Evolutionary conservation across 768 basidiomycete genomes (phyloP), one percentile per base, ranked within the genome.

Genomic region (Candolleomyces eurysporus): DNA sequence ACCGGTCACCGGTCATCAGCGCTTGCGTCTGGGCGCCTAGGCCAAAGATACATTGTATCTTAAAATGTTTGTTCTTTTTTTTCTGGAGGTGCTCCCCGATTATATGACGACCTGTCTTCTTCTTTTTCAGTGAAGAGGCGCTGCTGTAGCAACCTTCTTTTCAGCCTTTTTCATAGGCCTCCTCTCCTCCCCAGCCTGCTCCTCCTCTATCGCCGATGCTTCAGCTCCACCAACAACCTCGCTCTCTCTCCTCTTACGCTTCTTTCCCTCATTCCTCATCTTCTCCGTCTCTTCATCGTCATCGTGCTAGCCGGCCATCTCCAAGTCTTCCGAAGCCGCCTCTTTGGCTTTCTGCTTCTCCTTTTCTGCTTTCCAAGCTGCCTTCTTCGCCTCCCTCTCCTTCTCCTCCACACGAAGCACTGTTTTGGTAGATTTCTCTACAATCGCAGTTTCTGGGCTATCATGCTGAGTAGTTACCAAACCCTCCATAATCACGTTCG

Each of bases 381-480:
- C 87, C 71, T 72, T 82, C 72, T 80, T 82, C 76, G 91, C 91
- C 76, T 93, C 90, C 77, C 92, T 93, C 45, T 84, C 84, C 81
- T 92, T 94, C 78, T 96, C 95, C 63, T 90, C 90, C 77, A 92
- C 90, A 61, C 94, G 92, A 66, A 86, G 68, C 43, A 86, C 92
- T 32, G 81, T 87, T 75, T 88, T 82, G 22, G 92, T 77, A 2
- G 94, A 94, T 22, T 80, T 73, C 67, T 91, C 86, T 73, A 89
- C 77, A 17, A 92, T 87, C 49, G 85, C 84, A 55, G 89, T 67
- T 55, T 66, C 54, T 5, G 36, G 21, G 17, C 36, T 36, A 19
- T 56, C 87, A 55, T 88, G 84, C 74, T 96, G 95, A 36, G 96
- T 92, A 45, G 95, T 83, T 51, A 98, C 84, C 62, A 98, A 79